Conservation (phyloP, 768 basidiomycete species). For the Fibroporia radiculosa region DNA sequence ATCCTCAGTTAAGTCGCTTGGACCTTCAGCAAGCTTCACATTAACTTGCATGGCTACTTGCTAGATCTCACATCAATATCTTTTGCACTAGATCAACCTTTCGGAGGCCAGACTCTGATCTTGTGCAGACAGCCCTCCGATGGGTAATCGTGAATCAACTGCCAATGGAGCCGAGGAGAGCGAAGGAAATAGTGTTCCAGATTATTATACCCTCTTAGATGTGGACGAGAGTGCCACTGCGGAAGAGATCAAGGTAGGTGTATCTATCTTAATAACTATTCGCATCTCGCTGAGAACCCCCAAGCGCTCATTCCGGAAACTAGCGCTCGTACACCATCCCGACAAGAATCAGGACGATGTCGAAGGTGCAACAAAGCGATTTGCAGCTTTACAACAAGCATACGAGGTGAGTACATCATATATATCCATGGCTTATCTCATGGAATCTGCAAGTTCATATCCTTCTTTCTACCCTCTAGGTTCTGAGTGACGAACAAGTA, state of each 20-base stretch:
- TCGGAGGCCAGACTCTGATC: no score
- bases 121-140: no score
- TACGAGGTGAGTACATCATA: constrained; percentile 74
- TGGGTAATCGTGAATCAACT: constrained; percentile 69
- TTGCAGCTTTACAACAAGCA: constrained; percentile 86
- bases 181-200: constrained; percentile 27
- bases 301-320: constrained; percentile 75
- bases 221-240: constrained; percentile 75
- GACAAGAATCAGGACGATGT: constrained; percentile 82
- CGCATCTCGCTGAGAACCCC: background rate
- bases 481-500: constrained; percentile 93
- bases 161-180: constrained; percentile 22
- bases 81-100: no score
- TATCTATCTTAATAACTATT: background rate
- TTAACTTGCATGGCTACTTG: no score
- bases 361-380: constrained; percentile 81
- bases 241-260: constrained; percentile 79
- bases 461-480: constrained; percentile 36
- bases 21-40: no score
- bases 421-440: no score
- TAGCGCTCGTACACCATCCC: constrained; percentile 81
- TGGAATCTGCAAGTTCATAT: no score
- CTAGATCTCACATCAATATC: no score
- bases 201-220: constrained; percentile 80
- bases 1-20: no score